Base-by-base conservation (phyloP, 139 green algal genomes). In the Tetraselmis striata region DNA sequence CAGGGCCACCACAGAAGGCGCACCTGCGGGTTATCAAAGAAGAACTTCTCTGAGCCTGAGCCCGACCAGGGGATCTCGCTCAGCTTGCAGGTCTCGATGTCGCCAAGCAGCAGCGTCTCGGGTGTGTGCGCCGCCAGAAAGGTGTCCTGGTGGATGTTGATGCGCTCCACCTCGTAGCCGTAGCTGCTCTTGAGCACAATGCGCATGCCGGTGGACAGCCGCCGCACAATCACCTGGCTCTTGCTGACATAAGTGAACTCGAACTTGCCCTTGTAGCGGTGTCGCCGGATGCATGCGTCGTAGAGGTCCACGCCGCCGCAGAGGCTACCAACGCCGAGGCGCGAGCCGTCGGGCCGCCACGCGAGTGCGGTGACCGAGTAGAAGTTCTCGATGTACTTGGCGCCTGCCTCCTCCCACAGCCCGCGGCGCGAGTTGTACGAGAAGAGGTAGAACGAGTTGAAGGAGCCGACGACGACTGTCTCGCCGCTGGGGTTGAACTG, bases 181-280 rank as follows among this genome's bases (percentile, higher is more conserved):
- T 84, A 86, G 59, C 79, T 28, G 75, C 80, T 87, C 74, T 90
- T 93, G 32, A 94, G 85, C 76, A 92, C 87, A 78, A 92, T 94
- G 78, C 86, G 79, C 31, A 83, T 90, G 32, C 89, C 88, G 27
- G 85, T 92, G 59, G 87, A 82, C 30, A 96, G 85, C 2, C 88
- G 87, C 85, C 95, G 94, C 28, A 95, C 92, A 79, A 95, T 94
- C 23, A 89, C 89, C 76, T 90, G 59, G 91, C 77, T 89, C 80
- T 90, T 91, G 87, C 84, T 93, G 28, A 95, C 90, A 80, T 96
- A 95, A 1, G 93, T 96, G 81, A 96, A 93, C 83, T 96, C 91
- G 81, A 97, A 96, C 79, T 90, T 92, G 30, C 90, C 89, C 82
- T 93, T 91, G 87, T 95, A 91, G 75, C 79, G 83, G 79, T 88